phyloP scores from a whole-genome alignment of 2,329 filamentous ascomycete genomes.

The Exophiala spinifera region DNA sequence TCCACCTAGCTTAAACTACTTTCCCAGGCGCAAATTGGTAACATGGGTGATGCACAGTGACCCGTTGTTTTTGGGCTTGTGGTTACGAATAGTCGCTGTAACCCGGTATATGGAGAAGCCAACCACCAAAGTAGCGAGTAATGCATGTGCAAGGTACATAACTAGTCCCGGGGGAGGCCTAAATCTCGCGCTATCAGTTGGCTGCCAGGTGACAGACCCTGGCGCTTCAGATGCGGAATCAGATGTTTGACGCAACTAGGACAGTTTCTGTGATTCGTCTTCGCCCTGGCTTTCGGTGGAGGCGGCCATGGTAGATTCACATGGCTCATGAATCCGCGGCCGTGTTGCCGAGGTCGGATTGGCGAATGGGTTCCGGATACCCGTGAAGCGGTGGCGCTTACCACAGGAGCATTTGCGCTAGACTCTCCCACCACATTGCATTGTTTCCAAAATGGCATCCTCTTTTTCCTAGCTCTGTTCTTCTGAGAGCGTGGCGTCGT shows the following conservation, averaged over 20 bases:
- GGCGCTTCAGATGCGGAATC: background rate
- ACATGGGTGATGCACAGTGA: constrained; percentile 6
- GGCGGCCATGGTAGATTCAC: no score
- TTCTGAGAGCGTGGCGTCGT: no score
- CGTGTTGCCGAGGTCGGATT: no score
- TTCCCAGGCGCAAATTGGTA: constrained; percentile 1
- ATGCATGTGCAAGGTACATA: constrained; percentile 12
- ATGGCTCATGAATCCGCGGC: no score
- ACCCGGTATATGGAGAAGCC: constrained; percentile 1
- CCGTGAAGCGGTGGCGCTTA: no score
- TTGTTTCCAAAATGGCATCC: no score
- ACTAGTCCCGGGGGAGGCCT: constrained; percentile 19
- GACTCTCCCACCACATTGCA: no score
- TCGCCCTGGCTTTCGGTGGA: background rate
- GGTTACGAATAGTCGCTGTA: constrained; percentile 13
- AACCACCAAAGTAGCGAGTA: constrained; percentile 15
- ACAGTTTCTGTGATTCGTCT: no score
- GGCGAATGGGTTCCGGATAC: no score
- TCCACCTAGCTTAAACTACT: constrained; percentile 10
- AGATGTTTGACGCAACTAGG: background rate
- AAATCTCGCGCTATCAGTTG: constrained; percentile 8
- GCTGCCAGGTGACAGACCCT: background rate
- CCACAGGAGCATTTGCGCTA: no score
- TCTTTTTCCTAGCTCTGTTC: no score
- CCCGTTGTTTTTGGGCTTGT: constrained; percentile 9